Evolutionary conservation across 2,329 filamentous ascomycete species (phyloP).

Genomic region (Hymenoscyphus linearis): DNA sequence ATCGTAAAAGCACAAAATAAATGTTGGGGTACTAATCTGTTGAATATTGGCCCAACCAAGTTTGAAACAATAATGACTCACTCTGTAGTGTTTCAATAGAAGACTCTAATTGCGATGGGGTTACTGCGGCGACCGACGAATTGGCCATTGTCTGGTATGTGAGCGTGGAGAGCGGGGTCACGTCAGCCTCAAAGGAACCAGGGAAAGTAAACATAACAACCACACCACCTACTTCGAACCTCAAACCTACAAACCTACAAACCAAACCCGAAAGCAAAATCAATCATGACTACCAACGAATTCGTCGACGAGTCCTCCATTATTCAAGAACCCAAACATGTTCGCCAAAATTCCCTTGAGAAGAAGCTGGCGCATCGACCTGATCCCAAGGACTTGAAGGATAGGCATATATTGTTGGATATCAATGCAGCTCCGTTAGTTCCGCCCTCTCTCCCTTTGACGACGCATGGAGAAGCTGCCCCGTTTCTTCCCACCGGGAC

Average conservation of each 20-base stretch:
- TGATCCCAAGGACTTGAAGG: constrained; percentile 58
- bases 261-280: neutral
- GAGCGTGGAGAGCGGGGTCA: too few species aligned
- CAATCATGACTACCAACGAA: constrained; percentile 5
- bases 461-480: neutral
- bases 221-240: neutral
- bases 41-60: too few species aligned
- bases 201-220: neutral
- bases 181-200: neutral
- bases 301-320: constrained; percentile 44
- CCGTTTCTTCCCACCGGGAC: too few species aligned
- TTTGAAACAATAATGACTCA: too few species aligned
- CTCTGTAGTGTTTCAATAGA: too few species aligned
- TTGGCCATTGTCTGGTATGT: too few species aligned
- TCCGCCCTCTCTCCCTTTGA: neutral
- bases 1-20: too few species aligned
- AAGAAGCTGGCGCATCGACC: constrained; percentile 68
- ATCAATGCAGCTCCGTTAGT: constrained; percentile 62
- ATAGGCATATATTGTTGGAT: constrained; percentile 62
- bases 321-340: constrained; percentile 40
- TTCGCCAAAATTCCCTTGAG: constrained; percentile 65
- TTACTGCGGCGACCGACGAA: too few species aligned
- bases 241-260: neutral
- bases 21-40: too few species aligned
- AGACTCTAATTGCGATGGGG: too few species aligned